Conservation (phyloP, 352 stramenopile genomes). For the Elongisporangium prolatum region DNA sequence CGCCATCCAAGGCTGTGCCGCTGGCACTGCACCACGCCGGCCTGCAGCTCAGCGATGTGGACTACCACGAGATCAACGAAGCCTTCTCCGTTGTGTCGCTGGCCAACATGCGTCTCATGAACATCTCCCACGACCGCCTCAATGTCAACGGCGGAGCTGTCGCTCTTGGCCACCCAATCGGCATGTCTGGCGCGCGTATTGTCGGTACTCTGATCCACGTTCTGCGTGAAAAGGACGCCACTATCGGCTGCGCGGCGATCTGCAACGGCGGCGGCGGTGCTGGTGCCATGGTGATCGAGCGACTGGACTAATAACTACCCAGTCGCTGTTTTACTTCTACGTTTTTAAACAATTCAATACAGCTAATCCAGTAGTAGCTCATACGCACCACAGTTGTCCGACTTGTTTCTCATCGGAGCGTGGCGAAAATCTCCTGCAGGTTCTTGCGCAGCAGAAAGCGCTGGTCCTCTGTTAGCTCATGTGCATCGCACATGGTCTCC, state of each 20-base stretch:
- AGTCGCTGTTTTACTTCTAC: not conserved
- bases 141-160: conserved; percentile 97
- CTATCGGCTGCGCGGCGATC: conserved; percentile 95
- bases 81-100: conserved; percentile 97
- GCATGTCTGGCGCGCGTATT: conserved; percentile 90
- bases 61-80: conserved; percentile 99
- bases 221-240: conserved; percentile 93
- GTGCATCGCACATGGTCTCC: conserved; percentile 84
- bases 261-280: conserved; percentile 98
- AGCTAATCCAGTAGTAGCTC: not conserved
- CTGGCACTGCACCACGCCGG: conserved; percentile 89
- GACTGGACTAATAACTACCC: conserved; percentile 1
- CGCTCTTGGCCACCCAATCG: conserved; percentile 79
- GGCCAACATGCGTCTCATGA: conserved; percentile 93
- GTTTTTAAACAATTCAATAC: conserved; percentile 3
- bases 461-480: conserved; percentile 84
- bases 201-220: conserved; percentile 94
- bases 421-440: conserved; percentile 66
- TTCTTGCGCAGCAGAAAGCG: conserved; percentile 79
- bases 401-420: conserved; percentile 19
- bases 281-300: conserved; percentile 95
- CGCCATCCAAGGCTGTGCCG: conserved; percentile 93
- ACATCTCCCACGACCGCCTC: conserved; percentile 88
- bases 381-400: too few species aligned
- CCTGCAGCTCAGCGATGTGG: conserved; percentile 90